Evolutionary conservation across 139 green algal species (phyloP), one percentile per base, ranked within the genome.

Genomic region (Volvox africanus): DNA sequence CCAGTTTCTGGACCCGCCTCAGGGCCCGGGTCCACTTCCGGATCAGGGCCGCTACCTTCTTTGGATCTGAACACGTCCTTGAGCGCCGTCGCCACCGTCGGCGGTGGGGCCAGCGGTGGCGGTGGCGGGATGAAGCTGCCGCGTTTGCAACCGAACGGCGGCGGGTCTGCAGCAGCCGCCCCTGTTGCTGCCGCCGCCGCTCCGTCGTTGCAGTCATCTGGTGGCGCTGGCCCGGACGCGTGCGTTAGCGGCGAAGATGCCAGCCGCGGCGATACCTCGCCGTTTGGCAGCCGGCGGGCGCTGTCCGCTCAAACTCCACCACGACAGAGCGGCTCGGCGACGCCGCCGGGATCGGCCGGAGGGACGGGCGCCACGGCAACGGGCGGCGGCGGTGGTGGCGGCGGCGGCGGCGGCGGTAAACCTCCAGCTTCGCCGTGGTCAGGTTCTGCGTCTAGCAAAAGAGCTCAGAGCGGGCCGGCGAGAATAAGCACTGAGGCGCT

Each of bases 391-490:
- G 73, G 73, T 18, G 73, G 73, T 32, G 73, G n/a, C 20, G 73
- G 73, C 30, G 75, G 32, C 33, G 75, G 21, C 50, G 44, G 78
- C 21, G 32, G 36, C 36, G 78, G 78, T 22, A 84, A 84, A 20
- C 82, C 30, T 17, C 32, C 61, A 24, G 61, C 82, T 61, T 19
- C 82, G 13, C 61, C 32, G 30, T 61, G 36, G 67, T 79, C 90
- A 0, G 32, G 62, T 24, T 73, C 90, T 0, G 62, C 87, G 9
- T 67, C 55, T 14, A 62, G 77, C 67, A 84, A 93, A 68, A 67
- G 90, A 19, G 90, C 90, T 21, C 90, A 93, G 85, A 86, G 65
- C 32, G 90, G 90, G 1, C 90, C 90, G 1, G 90, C 90, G 3
- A 81, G 90, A 13, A 84, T 93, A 16, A 77, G 77, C 78, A 87